These are phyloP conservation scores for Periconia macrospinosa DNA, from an alignment of 2,329 filamentous ascomycete genomes.

Conservation along the genomic window DNA sequence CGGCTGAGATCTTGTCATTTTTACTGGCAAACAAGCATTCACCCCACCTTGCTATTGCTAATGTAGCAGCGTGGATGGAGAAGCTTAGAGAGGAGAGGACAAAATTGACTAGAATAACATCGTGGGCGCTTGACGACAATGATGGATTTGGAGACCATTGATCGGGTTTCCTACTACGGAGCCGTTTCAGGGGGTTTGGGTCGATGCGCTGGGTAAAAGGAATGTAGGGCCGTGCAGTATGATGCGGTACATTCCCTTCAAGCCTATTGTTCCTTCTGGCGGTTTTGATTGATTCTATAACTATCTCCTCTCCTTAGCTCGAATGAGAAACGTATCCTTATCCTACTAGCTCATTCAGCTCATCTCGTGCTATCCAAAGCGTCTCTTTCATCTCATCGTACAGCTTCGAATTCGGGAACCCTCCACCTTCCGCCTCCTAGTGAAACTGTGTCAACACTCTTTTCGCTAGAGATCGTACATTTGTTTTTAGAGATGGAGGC, in stretches of 20 bases:
- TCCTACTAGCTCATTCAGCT: too few species aligned
- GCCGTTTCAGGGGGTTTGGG: slow-evolving; percentile 3
- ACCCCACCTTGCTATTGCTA: slow-evolving; percentile 14
- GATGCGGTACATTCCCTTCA: slow-evolving; percentile 14
- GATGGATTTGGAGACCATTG: slow-evolving; percentile 1
- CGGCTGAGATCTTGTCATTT: slow-evolving; percentile 17
- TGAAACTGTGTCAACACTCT: slow-evolving; percentile 10
- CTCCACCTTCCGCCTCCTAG: slow-evolving; percentile 6
- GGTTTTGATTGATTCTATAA: slow-evolving; percentile 14
- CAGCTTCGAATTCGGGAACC: slow-evolving; percentile 3
- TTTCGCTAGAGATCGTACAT: background rate
- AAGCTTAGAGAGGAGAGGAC: slow-evolving; percentile 13
- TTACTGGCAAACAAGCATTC: slow-evolving; percentile 18
- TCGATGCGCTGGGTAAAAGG: slow-evolving; percentile 4
- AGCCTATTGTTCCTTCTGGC: too few species aligned
- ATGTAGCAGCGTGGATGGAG: slow-evolving; percentile 13
- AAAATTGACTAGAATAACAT: slow-evolving; percentile 11
- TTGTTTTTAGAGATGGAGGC: slow-evolving; percentile 7
- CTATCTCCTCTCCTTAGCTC: too few species aligned
- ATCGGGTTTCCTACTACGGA: background rate
- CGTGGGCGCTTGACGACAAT: slow-evolving; percentile 10
- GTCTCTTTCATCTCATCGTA: too few species aligned
- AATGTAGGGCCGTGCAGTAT: slow-evolving; percentile 6
- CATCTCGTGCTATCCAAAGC: too few species aligned
- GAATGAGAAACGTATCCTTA: too few species aligned